These are phyloP conservation scores for Cydonia oblonga DNA, from an alignment of 331 rosid species.

Conservation along the genomic window DNA sequence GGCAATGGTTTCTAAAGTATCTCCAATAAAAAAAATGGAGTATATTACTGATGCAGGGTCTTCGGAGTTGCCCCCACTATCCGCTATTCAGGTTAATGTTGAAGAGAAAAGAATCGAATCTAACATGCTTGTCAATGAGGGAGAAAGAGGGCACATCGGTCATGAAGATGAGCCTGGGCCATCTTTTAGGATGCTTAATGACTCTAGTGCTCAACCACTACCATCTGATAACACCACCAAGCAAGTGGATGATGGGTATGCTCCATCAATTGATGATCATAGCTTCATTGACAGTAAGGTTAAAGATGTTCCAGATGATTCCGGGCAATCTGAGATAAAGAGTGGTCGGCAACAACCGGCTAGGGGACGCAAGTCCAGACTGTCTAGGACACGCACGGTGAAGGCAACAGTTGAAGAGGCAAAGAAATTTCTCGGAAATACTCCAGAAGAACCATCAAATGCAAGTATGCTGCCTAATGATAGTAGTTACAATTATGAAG, in stretches of 20 bases:
- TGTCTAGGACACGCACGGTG: constrained; percentile 57
- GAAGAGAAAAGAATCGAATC: constrained; percentile 22
- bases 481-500: constrained; percentile 24
- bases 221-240: constrained; percentile 23
- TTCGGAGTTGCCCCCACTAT: constrained; percentile 19
- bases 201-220: constrained; percentile 18
- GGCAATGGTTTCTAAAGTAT: constrained; percentile 43
- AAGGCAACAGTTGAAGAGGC: constrained; percentile 76
- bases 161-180: constrained; percentile 22
- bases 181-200: constrained; percentile 22
- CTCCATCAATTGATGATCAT: constrained; percentile 34
- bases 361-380: constrained; percentile 39
- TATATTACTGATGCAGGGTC: constrained; percentile 28
- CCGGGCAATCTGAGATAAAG: constrained; percentile 58
- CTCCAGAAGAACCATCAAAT: constrained; percentile 30
- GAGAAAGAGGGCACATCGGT: constrained; percentile 17
- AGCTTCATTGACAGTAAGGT: constrained; percentile 45
- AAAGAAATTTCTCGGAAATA: constrained; percentile 45
- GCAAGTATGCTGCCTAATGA: constrained; percentile 27
- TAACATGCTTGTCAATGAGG: constrained; percentile 13
- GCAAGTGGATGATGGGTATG: constrained; percentile 28
- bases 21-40: constrained; percentile 49
- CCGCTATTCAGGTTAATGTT: constrained; percentile 19
- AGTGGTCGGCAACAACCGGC: constrained; percentile 24
- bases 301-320: constrained; percentile 52